phyloP scores from a whole-genome alignment of 495 filamentous ascomycete species.

The Neurospora discreta region DNA sequence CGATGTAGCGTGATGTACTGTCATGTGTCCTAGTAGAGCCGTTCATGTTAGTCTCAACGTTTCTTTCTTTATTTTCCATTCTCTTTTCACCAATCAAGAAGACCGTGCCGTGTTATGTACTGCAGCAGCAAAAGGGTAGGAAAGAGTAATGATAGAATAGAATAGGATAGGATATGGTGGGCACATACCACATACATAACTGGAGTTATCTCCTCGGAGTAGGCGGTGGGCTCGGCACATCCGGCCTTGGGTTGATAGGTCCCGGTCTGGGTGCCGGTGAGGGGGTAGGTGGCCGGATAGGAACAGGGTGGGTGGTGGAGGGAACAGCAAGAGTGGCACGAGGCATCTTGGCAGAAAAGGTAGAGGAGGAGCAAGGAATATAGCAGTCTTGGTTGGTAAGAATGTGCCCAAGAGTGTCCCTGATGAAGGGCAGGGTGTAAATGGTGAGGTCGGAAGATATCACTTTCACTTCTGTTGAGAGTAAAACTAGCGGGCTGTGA shows the following conservation, averaged over 20 bases:
- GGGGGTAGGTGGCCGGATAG: constrained; percentile 6
- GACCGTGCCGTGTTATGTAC: too few species aligned
- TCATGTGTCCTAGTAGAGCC: too few species aligned
- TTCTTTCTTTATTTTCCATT: too few species aligned
- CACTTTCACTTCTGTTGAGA: not conserved
- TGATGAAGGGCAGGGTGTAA: not conserved
- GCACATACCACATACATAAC: not conserved
- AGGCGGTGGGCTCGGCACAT: constrained; percentile 5
- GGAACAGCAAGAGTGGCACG: not conserved
- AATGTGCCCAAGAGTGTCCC: not conserved
- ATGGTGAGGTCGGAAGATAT: not conserved
- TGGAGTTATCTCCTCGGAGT: not conserved
- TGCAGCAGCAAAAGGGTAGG: too few species aligned
- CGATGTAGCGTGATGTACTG: too few species aligned
- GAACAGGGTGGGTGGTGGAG: not conserved
- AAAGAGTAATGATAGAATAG: too few species aligned
- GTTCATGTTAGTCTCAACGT: too few species aligned
- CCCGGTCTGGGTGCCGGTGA: constrained; percentile 1
- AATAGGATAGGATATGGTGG: not conserved
- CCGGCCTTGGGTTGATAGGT: constrained; percentile 1
- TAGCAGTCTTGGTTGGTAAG: too few species aligned
- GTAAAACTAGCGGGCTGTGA: too few species aligned
- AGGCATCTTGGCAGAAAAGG: too few species aligned
- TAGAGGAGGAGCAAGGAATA: too few species aligned
- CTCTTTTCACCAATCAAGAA: too few species aligned